A percentile compares a stretch with the other conserved stretches of the same genome.
Conservation (phyloP, 768 basidiomycete genomes). For the Coprinellus aureogranulatus region DNA sequence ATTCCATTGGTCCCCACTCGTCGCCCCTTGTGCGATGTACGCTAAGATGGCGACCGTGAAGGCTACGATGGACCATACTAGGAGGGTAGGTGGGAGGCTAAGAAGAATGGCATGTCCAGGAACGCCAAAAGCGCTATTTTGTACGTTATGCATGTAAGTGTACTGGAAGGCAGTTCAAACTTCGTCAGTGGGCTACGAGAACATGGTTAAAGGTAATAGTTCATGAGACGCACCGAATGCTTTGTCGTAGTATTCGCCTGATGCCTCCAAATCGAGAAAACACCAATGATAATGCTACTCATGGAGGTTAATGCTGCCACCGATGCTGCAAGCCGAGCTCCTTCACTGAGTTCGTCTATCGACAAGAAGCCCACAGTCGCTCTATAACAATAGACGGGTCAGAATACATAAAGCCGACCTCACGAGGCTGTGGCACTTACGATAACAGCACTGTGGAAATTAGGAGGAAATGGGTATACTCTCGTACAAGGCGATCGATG, state of each 20-base stretch:
- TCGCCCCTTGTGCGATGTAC: slow-evolving; percentile 39
- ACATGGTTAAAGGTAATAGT: background rate
- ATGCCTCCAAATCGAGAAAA: slow-evolving; percentile 57
- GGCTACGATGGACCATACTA: slow-evolving; percentile 52
- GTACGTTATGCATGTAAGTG: slow-evolving; percentile 53
- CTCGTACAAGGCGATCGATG: slow-evolving; percentile 48
- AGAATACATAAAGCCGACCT: background rate
- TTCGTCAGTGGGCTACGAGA: background rate
- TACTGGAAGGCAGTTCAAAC: slow-evolving; percentile 39
- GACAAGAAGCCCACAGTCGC: slow-evolving; percentile 52
- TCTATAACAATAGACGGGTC: slow-evolving; percentile 20
- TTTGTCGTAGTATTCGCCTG: slow-evolving; percentile 44
- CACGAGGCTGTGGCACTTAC: slow-evolving; percentile 26
- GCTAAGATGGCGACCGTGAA: slow-evolving; percentile 47
- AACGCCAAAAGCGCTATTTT: slow-evolving; percentile 42
- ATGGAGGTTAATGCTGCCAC: slow-evolving; percentile 49
- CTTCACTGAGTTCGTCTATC: slow-evolving; percentile 37
- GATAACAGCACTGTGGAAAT: slow-evolving; percentile 55
- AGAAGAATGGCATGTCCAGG: slow-evolving; percentile 51
- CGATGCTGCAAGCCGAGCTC: slow-evolving; percentile 36
- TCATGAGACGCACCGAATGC: slow-evolving; percentile 39
- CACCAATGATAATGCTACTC: slow-evolving; percentile 55
- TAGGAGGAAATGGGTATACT: slow-evolving; percentile 56
- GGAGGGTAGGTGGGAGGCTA: slow-evolving; percentile 51
- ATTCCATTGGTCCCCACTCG: slow-evolving; percentile 17